Percentiles rank a stretch among this genome's conserved stretches.
phyloP scores from a whole-genome alignment of 2,329 filamentous ascomycete species.

The Grosmannia huntii region DNA sequence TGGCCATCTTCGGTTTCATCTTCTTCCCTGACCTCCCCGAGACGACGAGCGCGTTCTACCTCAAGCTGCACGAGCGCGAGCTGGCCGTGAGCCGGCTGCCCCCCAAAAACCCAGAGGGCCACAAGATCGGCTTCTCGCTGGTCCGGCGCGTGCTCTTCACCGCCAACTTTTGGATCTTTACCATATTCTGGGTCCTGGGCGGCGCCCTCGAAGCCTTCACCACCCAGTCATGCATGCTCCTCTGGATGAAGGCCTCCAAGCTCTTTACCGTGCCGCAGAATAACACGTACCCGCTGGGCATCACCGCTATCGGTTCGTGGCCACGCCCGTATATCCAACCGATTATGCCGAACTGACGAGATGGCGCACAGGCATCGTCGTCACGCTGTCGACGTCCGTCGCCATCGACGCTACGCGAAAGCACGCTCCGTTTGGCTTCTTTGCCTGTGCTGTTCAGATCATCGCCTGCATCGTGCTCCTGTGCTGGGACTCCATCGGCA shows the following conservation, averaged over 20 bases:
- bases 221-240: conserved; percentile 42
- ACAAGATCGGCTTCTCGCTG: not conserved
- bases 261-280: conserved; percentile 32
- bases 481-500: not conserved
- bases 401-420: not conserved
- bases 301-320: conserved; percentile 34
- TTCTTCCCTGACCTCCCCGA: conserved; percentile 38
- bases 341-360: not conserved
- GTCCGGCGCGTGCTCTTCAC: not conserved
- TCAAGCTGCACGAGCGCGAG: conserved; percentile 22
- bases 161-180: conserved; percentile 40
- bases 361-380: not conserved
- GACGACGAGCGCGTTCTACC: conserved; percentile 34
- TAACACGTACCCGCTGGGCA: conserved; percentile 43
- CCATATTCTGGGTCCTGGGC: conserved; percentile 54
- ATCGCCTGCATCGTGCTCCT: not conserved
- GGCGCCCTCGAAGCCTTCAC: conserved; percentile 60
- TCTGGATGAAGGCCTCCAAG: conserved; percentile 34
- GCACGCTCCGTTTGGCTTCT: not conserved
- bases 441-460: not conserved
- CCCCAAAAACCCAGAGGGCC: conserved; percentile 11
- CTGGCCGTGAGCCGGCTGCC: conserved; percentile 26
- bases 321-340: not conserved
- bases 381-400: not conserved
- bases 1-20: conserved; percentile 40